phyloP scores from a whole-genome alignment of 1,284 basidiomycete genomes.

The Tilletia horrida region DNA sequence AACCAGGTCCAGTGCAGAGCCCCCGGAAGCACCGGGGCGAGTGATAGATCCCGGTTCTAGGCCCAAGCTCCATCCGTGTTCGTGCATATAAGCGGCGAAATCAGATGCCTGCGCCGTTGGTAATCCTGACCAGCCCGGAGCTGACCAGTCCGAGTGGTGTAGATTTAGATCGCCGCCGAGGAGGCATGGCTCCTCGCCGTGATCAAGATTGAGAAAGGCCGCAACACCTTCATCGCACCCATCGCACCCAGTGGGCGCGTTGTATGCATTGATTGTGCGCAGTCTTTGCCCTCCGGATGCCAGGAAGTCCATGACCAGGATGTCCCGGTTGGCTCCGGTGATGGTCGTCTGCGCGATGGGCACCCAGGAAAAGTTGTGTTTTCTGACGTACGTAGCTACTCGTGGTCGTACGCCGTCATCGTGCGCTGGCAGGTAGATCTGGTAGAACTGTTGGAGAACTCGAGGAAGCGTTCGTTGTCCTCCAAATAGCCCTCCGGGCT shows the following conservation, averaged over 20 bases:
- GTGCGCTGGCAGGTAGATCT: not conserved
- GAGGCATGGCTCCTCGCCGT: not conserved
- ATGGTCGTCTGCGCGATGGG: not conserved
- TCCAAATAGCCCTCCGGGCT: not conserved
- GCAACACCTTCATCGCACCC: not conserved
- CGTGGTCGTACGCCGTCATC: not conserved
- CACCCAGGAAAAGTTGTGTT: not conserved
- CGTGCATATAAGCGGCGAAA: not conserved
- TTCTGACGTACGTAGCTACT: slow-evolving; percentile 6
- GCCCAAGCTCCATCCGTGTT: not conserved
- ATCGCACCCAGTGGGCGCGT: not conserved
- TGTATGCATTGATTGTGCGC: not conserved
- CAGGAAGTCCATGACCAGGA: not conserved
- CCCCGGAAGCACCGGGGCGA: not conserved
- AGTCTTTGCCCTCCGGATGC: not conserved
- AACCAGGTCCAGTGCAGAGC: slow-evolving; percentile 13
- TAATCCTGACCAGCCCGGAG: not conserved
- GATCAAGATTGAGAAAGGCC: not conserved
- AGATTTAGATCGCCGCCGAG: slow-evolving; percentile 5
- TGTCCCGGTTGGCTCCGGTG: slow-evolving; percentile 2
- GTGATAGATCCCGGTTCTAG: not conserved
- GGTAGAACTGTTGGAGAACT: not conserved
- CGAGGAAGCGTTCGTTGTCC: not conserved
- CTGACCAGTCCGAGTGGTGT: not conserved
- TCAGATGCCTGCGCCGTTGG: not conserved